phyloP scores from a whole-genome alignment of 176 grass and related monocot species.

The Eleusine indica region DNA sequence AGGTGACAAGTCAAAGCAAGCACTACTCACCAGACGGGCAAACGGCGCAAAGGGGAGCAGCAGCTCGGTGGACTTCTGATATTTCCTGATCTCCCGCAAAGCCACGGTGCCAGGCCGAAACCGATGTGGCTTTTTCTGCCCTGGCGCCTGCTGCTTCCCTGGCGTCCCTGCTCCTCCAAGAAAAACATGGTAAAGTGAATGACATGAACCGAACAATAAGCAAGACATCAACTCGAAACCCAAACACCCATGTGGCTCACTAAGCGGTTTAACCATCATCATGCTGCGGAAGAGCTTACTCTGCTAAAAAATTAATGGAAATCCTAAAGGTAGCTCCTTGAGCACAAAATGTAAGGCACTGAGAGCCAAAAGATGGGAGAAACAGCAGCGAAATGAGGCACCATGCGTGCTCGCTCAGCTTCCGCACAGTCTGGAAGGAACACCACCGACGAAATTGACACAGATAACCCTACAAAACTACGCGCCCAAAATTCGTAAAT shows the following conservation, averaged over 20 bases:
- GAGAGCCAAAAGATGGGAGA: not conserved
- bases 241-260: not conserved
- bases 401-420: no score
- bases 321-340: not conserved
- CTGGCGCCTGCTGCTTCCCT: not conserved
- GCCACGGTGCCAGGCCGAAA: conserved; percentile 46
- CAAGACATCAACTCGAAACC: not conserved
- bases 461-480: not conserved
- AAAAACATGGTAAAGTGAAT: conserved; percentile 21
- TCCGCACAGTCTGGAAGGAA: no score
- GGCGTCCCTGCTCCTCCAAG: conserved; percentile 11
- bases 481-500: not conserved
- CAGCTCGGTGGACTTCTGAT: conserved; percentile 48
- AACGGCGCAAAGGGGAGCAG: conserved; percentile 68
- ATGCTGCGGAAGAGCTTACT: not conserved
- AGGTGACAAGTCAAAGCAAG: not conserved
- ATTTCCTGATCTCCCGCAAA: conserved; percentile 68
- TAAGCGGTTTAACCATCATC: not conserved
- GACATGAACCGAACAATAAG: not conserved
- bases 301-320: conserved; percentile 3
- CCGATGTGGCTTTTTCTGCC: conserved; percentile 8
- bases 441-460: no score
- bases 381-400: no score
- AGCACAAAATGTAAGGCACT: not conserved
- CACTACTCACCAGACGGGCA: conserved; percentile 54